These are phyloP conservation scores for Wakefieldia striispora DNA, from an alignment of 768 basidiomycete species.

Conservation along the genomic window DNA sequence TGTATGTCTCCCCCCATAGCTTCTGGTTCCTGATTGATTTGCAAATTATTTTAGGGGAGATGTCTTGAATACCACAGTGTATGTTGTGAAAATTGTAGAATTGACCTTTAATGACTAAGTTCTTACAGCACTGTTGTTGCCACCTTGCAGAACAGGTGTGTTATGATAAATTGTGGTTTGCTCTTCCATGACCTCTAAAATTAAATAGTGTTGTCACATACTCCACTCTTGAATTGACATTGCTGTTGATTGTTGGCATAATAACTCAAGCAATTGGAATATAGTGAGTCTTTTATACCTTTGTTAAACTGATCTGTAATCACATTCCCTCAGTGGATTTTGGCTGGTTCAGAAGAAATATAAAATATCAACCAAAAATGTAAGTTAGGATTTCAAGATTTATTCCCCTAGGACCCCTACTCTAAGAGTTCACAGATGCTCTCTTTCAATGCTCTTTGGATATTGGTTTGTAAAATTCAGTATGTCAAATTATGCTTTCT, in stretches of 20 bases:
- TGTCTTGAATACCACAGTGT: slow-evolving; percentile 75
- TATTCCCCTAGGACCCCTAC: not conserved
- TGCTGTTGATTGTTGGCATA: slow-evolving; percentile 65
- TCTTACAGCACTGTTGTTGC: slow-evolving; percentile 59
- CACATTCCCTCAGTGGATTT: slow-evolving; percentile 42
- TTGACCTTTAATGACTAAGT: slow-evolving; percentile 1
- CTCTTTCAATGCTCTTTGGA: slow-evolving; percentile 69
- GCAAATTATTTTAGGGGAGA: slow-evolving; percentile 51
- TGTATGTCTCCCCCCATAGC: no score
- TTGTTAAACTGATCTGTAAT: not conserved
- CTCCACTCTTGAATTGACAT: slow-evolving; percentile 68
- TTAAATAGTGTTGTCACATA: slow-evolving; percentile 62
- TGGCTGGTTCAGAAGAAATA: slow-evolving; percentile 69
- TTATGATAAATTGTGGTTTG: not conserved
- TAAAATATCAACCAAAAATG: slow-evolving; percentile 62
- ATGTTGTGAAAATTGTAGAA: slow-evolving; percentile 16
- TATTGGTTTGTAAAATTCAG: slow-evolving; percentile 44
- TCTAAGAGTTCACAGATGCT: slow-evolving; percentile 50
- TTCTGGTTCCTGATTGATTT: not conserved
- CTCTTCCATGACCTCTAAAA: slow-evolving; percentile 2
- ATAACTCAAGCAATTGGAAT: slow-evolving; percentile 64
- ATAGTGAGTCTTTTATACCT: slow-evolving; percentile 44
- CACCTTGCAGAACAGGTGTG: slow-evolving; percentile 68
- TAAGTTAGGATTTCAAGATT: not conserved
- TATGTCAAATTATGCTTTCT: not conserved